A percentile compares a stretch with the other conserved stretches of the same genome.
phyloP scores from a whole-genome alignment of 1,284 basidiomycete genomes.

The Ganoderma lingzhi region DNA sequence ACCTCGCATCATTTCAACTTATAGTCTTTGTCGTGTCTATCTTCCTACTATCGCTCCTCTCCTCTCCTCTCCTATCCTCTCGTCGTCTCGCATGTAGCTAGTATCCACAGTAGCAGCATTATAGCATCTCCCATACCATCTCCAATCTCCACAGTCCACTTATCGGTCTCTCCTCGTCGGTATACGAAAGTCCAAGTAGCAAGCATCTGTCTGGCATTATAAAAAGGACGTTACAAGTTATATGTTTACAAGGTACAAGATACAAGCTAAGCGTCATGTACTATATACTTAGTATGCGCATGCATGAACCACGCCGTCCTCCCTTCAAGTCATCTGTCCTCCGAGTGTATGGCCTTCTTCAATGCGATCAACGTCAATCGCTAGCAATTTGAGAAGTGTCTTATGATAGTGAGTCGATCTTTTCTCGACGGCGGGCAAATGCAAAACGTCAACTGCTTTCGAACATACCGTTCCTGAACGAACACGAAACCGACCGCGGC shows the following conservation, averaged over 20 bases:
- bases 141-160: not conserved
- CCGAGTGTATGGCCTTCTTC: no score
- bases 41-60: not conserved
- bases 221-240: slow-evolving; percentile 1
- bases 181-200: not conserved
- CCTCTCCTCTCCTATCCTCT: not conserved
- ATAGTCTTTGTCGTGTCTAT: not conserved
- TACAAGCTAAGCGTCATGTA: not conserved
- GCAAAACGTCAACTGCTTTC: no score
- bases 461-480: no score
- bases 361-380: no score
- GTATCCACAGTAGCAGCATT: not conserved
- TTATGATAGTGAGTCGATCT: no score
- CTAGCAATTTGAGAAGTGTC: no score
- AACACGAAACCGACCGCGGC: no score
- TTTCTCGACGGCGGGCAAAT: no score
- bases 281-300: not conserved
- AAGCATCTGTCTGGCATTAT: not conserved
- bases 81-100: slow-evolving; percentile 6
- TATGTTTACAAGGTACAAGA: not conserved
- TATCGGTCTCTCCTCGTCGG: not conserved
- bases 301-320: no score
- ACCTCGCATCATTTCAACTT: not conserved
- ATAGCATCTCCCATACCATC: slow-evolving; percentile 7
- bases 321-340: no score